Conservation (phyloP, 106 monocot species). For the Ottelia alismoides region DNA sequence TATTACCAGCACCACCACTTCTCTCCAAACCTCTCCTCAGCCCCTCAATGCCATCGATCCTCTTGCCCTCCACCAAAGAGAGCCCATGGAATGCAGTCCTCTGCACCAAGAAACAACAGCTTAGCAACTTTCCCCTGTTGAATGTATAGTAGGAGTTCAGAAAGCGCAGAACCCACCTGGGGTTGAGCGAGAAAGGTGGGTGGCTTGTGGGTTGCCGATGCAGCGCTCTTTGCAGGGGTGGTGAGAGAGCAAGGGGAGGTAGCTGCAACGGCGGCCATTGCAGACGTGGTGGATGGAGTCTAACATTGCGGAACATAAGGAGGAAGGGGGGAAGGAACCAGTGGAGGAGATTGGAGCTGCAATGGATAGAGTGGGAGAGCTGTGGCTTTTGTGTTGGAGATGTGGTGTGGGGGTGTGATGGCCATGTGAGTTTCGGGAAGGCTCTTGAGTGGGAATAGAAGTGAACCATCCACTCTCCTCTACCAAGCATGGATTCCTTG, state of each 20-base stretch:
- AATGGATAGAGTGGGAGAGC: too few relatives aligned
- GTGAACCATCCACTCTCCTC: too few relatives aligned
- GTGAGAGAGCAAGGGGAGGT: neutral
- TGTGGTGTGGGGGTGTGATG: too few relatives aligned
- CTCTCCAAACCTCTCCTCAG: too few relatives aligned
- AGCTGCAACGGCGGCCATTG: neutral
- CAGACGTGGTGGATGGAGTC: neutral
- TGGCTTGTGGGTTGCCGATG: too few relatives aligned
- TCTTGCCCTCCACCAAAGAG: conserved; percentile 24
- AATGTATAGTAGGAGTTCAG: neutral
- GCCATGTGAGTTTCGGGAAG: too few relatives aligned
- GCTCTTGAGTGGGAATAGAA: too few relatives aligned
- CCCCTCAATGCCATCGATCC: conserved; percentile 5
- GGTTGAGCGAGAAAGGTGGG: neutral
- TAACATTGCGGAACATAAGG: neutral
- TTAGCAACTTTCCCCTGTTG: neutral
- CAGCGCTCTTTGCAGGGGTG: neutral
- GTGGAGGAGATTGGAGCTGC: too few relatives aligned
- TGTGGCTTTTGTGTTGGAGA: too few relatives aligned
- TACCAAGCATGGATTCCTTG: too few relatives aligned
- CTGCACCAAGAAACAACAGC: too few relatives aligned
- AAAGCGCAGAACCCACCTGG: too few relatives aligned
- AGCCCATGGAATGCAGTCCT: conserved; percentile 41
- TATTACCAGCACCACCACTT: conserved; percentile 5
- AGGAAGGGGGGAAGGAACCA: neutral